phyloP scores from a whole-genome alignment of 495 filamentous ascomycete species.

The Margaritispora aquatica region DNA sequence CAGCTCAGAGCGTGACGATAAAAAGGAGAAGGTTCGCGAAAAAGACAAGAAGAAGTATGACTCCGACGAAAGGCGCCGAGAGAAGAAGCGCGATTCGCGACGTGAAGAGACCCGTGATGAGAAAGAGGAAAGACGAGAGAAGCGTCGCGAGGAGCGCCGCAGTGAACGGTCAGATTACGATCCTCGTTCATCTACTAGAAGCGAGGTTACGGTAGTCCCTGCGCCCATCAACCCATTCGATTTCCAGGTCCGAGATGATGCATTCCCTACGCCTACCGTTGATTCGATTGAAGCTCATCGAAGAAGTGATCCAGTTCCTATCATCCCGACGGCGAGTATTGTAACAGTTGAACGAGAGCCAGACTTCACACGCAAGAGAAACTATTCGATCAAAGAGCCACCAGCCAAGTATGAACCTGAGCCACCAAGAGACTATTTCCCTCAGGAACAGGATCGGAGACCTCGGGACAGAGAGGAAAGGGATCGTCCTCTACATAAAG shows the following conservation, averaged over 20 bases:
- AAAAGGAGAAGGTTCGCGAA: constrained; percentile 19
- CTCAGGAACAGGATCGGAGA: constrained; percentile 9
- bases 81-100: constrained; percentile 22
- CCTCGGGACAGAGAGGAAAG: constrained; percentile 7
- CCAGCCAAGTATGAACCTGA: constrained; percentile 10
- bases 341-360: constrained; percentile 41
- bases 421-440: constrained; percentile 1
- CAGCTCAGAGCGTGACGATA: constrained; percentile 9
- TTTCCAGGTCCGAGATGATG: constrained; percentile 42
- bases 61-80: constrained; percentile 12
- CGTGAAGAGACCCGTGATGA: constrained; percentile 22
- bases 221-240: constrained; percentile 41
- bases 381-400: constrained; percentile 23
- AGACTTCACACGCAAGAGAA: constrained; percentile 25
- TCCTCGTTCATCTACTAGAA: constrained; percentile 6
- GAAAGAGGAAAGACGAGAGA: constrained; percentile 18
- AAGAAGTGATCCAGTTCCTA: constrained; percentile 26
- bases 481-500: constrained; percentile 29
- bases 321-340: no score
- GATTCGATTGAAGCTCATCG: constrained; percentile 9
- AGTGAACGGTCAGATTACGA: constrained; percentile 21
- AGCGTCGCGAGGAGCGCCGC: constrained; percentile 24
- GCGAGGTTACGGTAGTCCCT: constrained; percentile 12
- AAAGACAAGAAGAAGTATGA: constrained; percentile 12
- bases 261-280: constrained; percentile 33